Evolutionary conservation across 2,329 filamentous ascomycete species (phyloP).

Genomic region (Elsinoe australis): DNA sequence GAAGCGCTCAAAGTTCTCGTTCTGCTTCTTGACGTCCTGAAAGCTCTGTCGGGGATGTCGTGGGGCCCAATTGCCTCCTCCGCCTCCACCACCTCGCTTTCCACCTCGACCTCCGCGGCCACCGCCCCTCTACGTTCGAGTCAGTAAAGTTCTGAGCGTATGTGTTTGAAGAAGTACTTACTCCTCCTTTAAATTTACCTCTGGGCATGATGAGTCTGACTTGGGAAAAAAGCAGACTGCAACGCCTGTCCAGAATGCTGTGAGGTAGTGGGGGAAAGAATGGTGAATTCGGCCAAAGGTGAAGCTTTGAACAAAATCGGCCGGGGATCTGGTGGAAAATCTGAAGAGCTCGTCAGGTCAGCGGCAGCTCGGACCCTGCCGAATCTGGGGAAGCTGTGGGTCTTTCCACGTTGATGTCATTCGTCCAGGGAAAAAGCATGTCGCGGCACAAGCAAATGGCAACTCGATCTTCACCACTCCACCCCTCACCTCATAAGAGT

Average conservation of each 20-base stretch:
- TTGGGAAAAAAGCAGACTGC: neutral
- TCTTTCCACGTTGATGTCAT: neutral
- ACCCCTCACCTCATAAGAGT: no score
- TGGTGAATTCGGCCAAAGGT: neutral
- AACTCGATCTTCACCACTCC: no score
- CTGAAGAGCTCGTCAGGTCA: no score
- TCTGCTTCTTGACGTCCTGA: slow-evolving; percentile 63
- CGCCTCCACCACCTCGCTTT: slow-evolving; percentile 26
- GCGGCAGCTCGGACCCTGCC: neutral
- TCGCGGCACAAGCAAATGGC: no score
- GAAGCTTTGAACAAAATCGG: neutral
- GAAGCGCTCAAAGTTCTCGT: slow-evolving; percentile 77
- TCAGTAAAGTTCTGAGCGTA: neutral
- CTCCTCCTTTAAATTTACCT: neutral
- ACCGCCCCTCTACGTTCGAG: slow-evolving; percentile 5
- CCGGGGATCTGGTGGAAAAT: neutral
- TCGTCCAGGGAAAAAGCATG: no score
- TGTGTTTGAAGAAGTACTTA: neutral
- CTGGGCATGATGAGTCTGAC: neutral
- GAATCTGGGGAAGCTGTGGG: neutral
- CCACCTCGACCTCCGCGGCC: slow-evolving; percentile 16
- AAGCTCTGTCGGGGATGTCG: slow-evolving; percentile 44
- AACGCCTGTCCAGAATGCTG: neutral
- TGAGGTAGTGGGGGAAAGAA: neutral
- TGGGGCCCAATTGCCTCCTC: slow-evolving; percentile 37